phyloP scores from a whole-genome alignment of 768 basidiomycete species.

The Lactarius sp. region DNA sequence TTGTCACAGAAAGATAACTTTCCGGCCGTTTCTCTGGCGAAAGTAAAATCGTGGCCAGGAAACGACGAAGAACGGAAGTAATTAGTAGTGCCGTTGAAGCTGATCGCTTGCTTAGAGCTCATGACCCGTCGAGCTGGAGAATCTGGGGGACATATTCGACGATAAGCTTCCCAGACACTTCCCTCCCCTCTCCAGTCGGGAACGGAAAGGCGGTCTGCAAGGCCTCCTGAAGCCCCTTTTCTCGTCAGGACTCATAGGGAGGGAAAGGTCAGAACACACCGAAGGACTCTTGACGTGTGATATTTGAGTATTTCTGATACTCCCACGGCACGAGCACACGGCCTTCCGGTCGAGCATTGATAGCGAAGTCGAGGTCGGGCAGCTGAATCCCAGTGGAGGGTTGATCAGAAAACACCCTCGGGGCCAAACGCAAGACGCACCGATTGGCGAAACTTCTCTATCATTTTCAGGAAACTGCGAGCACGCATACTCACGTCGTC shows the following conservation, averaged over 20 bases:
- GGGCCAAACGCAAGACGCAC: constrained; percentile 36
- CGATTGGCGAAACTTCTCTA: constrained; percentile 60
- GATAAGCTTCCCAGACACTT: constrained; percentile 90
- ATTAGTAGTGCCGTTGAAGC: constrained; percentile 31
- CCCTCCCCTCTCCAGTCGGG: constrained; percentile 85
- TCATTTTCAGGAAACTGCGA: constrained; percentile 68
- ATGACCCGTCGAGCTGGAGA: constrained; percentile 80
- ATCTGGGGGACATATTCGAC: constrained; percentile 81
- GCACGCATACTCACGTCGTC: constrained; percentile 74
- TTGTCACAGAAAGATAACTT: constrained; percentile 71
- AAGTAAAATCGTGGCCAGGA: constrained; percentile 55
- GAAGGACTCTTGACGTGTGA: constrained; percentile 43
- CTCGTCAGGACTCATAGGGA: not conserved
- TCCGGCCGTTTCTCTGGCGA: constrained; percentile 56
- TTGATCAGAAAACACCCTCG: not conserved
- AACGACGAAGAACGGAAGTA: constrained; percentile 31
- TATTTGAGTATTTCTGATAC: constrained; percentile 64
- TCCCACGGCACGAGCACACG: constrained; percentile 94
- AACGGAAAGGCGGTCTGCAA: constrained; percentile 48
- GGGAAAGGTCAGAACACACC: constrained; percentile 29
- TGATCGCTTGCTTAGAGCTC: constrained; percentile 60
- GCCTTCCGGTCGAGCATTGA: constrained; percentile 92
- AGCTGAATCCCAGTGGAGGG: constrained; percentile 42
- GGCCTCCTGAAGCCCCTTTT: constrained; percentile 37
- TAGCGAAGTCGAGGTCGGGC: constrained; percentile 91